Evolutionary conservation across 2,329 filamentous ascomycete genomes (phyloP), one percentile per base, ranked within the genome.

Genomic region (Diaporthe citriasiana): DNA sequence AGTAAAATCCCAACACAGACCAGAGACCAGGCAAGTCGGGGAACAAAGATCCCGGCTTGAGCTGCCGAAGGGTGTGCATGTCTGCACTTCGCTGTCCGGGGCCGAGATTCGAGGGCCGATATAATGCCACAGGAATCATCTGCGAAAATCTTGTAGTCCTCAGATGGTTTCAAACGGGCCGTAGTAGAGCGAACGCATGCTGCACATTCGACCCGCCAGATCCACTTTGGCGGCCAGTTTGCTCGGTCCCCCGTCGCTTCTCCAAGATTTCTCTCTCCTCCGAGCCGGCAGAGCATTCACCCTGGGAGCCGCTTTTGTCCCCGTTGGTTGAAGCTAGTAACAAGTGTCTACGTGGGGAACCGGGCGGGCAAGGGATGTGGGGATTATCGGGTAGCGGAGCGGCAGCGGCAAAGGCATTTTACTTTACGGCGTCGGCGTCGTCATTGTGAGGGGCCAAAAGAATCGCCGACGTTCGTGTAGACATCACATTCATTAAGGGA

Each of bases 231-330:
- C 22, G 25, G 19, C 63, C 63, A n/a, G 63, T 40, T 45, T 66
- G 42, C 60, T 66, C 60, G 60, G 63, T n/a, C 45, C 63, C 51
- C 63, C 63, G 63, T 40, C 45, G 60, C 60, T 38, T 51, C 60
- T 66, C 60, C 60, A 45, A 66, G 60, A 17, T 35, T 13, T 25
- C 3, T 51, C 5, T 7, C 60, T 50, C 22, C 3, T 66, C 60
- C 60, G 60, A 66, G 42, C 42, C 42, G 63, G 45, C 45, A 66
- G 63, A 66, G 63, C 33, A 66, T 66, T 66, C 45, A 51, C 63
- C 63, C 63, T 50, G 13, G 45, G 45, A 45, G 63, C 63, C 63
- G 63, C 25, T 30, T 33, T 33, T 65, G 40, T 15, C 38, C 25
- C 57, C 57, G 57, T 30, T 60, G 38, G 38, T 19, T 65, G 8